Conservation (phyloP, 2,329 filamentous ascomycete genomes). For the Phialophora macrospora region DNA sequence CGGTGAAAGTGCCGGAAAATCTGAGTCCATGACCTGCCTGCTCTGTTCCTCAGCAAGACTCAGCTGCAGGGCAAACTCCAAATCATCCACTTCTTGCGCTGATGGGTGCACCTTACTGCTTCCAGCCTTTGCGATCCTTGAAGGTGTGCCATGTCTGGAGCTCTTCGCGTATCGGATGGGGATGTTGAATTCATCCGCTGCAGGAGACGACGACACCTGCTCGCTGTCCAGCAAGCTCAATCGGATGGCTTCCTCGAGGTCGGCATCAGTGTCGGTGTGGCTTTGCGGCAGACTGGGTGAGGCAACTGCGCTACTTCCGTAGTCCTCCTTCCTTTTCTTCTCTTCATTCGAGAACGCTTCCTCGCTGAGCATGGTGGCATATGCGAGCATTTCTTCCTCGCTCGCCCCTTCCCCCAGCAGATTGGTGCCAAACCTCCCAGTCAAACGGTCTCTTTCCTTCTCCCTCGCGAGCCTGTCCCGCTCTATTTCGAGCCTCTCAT, state of each 20-base stretch:
- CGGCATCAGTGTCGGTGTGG: constrained; percentile 52
- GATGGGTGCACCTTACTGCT: constrained; percentile 44
- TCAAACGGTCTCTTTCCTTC: constrained; percentile 72
- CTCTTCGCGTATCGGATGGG: constrained; percentile 47
- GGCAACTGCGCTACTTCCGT: constrained; percentile 45
- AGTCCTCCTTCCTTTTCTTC: constrained; percentile 51
- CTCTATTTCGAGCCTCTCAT: constrained; percentile 81
- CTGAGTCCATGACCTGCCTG: constrained; percentile 43
- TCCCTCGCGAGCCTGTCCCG: constrained; percentile 70
- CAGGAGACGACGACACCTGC: constrained; percentile 26
- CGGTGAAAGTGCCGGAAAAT: constrained; percentile 42
- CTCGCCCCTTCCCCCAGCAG: constrained; percentile 62
- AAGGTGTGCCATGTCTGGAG: constrained; percentile 36
- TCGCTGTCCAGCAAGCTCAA: constrained; percentile 53
- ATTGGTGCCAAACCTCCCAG: constrained; percentile 81
- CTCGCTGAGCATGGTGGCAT: constrained; percentile 66
- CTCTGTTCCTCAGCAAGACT: constrained; percentile 66
- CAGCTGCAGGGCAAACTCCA: constrained; percentile 66
- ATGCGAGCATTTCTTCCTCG: constrained; percentile 67
- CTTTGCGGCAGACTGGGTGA: constrained; percentile 20
- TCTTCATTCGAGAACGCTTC: constrained; percentile 60
- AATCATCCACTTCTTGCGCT: constrained; percentile 58
- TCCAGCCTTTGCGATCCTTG: constrained; percentile 39
- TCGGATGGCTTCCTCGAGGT: constrained; percentile 67
- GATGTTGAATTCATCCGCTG: constrained; percentile 38